phyloP scores from a whole-genome alignment of 2,329 filamentous ascomycete genomes.

The Elsinoe arachidis region DNA sequence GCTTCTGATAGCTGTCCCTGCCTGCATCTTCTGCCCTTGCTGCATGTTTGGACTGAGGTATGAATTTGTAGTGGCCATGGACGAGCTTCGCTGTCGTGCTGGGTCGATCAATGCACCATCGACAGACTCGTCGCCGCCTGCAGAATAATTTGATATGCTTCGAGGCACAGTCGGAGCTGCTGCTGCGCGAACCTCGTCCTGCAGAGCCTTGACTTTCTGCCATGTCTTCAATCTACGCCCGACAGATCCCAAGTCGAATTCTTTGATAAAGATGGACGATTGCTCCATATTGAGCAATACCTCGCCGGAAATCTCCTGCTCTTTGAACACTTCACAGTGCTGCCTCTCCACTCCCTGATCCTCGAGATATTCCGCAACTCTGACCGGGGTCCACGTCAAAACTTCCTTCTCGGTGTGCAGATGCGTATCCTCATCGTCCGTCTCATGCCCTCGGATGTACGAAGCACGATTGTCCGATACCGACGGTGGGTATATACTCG shows the following conservation, averaged over 20 bases:
- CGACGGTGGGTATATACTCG: slow-evolving; percentile 71
- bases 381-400: slow-evolving; percentile 65
- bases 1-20: neutral
- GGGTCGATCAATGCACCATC: slow-evolving; percentile 35
- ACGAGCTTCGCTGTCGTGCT: slow-evolving; percentile 39
- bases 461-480: slow-evolving; percentile 64
- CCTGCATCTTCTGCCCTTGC: slow-evolving; percentile 7
- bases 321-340: slow-evolving; percentile 88
- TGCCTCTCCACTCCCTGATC: slow-evolving; percentile 74
- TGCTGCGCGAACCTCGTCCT: slow-evolving; percentile 70
- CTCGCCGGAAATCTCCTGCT: slow-evolving; percentile 93
- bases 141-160: slow-evolving; percentile 35
- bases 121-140: slow-evolving; percentile 21
- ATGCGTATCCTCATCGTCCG: slow-evolving; percentile 78
- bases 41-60: slow-evolving; percentile 10
- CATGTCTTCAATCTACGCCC: slow-evolving; percentile 85
- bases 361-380: slow-evolving; percentile 85
- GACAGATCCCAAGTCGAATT: slow-evolving; percentile 86
- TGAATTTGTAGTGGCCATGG: slow-evolving; percentile 20
- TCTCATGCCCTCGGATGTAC: slow-evolving; percentile 90
- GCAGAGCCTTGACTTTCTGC: slow-evolving; percentile 89
- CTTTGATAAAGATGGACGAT: slow-evolving; percentile 88
- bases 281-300: slow-evolving; percentile 93
- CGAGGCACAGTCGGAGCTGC: slow-evolving; percentile 33
- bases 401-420: slow-evolving; percentile 67